phyloP scores from a whole-genome alignment of 352 stramenopile species.

The Phytopythium oedochilum region DNA sequence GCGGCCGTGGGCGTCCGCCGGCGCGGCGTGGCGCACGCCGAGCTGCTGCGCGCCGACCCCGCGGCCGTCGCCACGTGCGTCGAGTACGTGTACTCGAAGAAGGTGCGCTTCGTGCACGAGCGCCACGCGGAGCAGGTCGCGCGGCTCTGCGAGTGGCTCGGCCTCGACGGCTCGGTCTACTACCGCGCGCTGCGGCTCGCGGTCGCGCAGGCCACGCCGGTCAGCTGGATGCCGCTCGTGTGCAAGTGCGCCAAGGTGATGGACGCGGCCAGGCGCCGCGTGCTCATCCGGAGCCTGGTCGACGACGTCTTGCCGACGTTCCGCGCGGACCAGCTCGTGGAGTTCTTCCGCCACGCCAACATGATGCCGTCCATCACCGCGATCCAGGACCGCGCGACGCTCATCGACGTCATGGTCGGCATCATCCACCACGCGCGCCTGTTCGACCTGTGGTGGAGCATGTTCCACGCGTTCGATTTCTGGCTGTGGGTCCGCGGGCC shows the following conservation, averaged over 20 bases:
- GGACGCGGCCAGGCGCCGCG: constrained; percentile 7
- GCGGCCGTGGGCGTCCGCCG: not conserved
- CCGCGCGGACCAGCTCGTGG: constrained; percentile 12
- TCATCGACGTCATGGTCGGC: constrained; percentile 30
- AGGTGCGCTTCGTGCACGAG: constrained; percentile 25
- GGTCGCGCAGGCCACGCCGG: constrained; percentile 20
- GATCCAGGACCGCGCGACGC: constrained; percentile 30
- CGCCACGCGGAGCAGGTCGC: constrained; percentile 27
- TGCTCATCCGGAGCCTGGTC: constrained; percentile 30
- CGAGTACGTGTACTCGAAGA: constrained; percentile 54
- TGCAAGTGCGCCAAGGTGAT: constrained; percentile 17
- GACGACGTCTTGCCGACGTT: constrained; percentile 22
- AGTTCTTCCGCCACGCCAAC: constrained; percentile 18
- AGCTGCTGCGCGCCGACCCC: constrained; percentile 30
- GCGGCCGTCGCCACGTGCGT: constrained; percentile 38
- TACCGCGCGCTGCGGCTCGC: constrained; percentile 29
- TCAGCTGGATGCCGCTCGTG: constrained; percentile 50
- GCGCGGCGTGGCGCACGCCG: constrained; percentile 27
- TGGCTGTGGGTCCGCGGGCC: constrained; percentile 23
- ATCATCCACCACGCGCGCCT: constrained; percentile 40
- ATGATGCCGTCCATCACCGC: constrained; percentile 12
- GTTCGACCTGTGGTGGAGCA: constrained; percentile 42
- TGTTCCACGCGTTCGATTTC: constrained; percentile 29
- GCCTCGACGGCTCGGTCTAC: constrained; percentile 30
- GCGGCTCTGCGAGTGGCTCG: constrained; percentile 41